A percentile compares a stretch with the other conserved stretches of the same genome.
Conservation (phyloP, 2,329 filamentous ascomycete genomes). For the Cladosporium sp. region DNA sequence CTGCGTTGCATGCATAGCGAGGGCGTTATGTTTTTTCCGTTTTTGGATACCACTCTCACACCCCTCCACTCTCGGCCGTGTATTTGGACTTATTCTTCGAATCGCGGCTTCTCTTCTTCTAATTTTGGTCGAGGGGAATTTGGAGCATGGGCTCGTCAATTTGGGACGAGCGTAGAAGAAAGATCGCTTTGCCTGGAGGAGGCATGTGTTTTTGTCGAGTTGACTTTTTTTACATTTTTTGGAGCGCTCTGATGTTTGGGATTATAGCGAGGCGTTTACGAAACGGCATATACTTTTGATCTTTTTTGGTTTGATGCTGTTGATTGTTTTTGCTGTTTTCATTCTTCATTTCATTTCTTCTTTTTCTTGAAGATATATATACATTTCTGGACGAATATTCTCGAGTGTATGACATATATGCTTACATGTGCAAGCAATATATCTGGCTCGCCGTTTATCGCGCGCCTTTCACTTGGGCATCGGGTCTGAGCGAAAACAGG, state of each 20-base stretch:
- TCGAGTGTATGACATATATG: not conserved
- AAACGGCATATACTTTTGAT: constrained; percentile 3
- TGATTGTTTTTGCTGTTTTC: not conserved
- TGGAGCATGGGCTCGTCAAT: not conserved
- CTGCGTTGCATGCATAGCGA: constrained; percentile 11
- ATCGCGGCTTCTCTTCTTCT: not conserved
- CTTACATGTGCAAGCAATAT: not conserved
- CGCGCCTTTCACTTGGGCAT: not conserved
- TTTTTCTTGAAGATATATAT: not conserved
- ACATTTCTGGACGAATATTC: not conserved
- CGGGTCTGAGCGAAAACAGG: not conserved
- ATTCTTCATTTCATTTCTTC: not conserved
- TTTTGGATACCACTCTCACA: not conserved
- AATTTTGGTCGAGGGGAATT: not conserved
- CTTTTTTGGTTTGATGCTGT: not conserved
- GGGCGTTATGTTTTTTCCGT: not conserved
- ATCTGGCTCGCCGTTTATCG: not conserved
- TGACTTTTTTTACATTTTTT: not conserved
- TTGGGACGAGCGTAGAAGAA: not conserved
- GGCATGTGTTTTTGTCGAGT: not conserved
- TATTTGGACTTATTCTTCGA: not conserved
- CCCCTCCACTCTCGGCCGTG: not conserved
- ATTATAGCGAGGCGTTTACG: constrained; percentile 10
- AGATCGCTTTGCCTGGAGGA: not conserved
- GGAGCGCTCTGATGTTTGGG: not conserved